Conservation (phyloP, 192 early-diverging fungal species). For the Coemansia umbellata region DNA sequence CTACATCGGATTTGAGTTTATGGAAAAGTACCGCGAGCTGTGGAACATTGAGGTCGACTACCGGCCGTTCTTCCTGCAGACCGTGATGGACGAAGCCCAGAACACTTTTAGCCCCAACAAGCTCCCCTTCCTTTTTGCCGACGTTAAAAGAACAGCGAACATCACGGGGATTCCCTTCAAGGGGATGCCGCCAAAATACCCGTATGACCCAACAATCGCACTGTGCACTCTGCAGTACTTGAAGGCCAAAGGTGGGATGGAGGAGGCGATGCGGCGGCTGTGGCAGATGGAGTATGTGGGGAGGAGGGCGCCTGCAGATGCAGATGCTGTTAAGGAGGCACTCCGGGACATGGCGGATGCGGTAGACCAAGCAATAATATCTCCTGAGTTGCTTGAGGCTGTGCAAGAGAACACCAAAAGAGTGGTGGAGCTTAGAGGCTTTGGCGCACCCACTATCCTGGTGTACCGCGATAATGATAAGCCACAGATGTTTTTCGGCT, state of each 20-base stretch:
- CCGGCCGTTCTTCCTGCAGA: slow-evolving; percentile 24
- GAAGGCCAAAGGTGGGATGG: slow-evolving; percentile 8
- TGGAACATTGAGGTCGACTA: slow-evolving; percentile 43
- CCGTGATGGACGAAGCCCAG: slow-evolving; percentile 29
- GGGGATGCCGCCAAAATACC: slow-evolving; percentile 28
- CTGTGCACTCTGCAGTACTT: slow-evolving; percentile 35
- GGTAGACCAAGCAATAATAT: slow-evolving; percentile 19
- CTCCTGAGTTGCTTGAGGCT: slow-evolving; percentile 8
- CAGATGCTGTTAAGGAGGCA: slow-evolving; percentile 22
- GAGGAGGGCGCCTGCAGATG: slow-evolving; percentile 16
- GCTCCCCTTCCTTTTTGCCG: slow-evolving; percentile 25
- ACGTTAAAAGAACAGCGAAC: slow-evolving; percentile 22
- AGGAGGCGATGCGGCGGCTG: slow-evolving; percentile 30
- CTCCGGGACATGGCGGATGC: slow-evolving; percentile 4
- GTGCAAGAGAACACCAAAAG: slow-evolving; percentile 14
- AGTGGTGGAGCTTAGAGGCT: slow-evolving; percentile 19
- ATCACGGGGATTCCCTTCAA: slow-evolving; percentile 42
- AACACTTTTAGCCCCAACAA: slow-evolving; percentile 40
- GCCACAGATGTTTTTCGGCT: slow-evolving; percentile 43
- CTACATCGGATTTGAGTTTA: slow-evolving; percentile 50
- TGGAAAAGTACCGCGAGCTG: slow-evolving; percentile 34
- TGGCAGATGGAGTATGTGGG: slow-evolving; percentile 38
- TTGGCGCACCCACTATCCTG: slow-evolving; percentile 43
- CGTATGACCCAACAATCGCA: slow-evolving; percentile 24
- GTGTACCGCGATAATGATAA: slow-evolving; percentile 6